Conservation (phyloP, 345 rosid species). For the Salix arbutifolia region DNA sequence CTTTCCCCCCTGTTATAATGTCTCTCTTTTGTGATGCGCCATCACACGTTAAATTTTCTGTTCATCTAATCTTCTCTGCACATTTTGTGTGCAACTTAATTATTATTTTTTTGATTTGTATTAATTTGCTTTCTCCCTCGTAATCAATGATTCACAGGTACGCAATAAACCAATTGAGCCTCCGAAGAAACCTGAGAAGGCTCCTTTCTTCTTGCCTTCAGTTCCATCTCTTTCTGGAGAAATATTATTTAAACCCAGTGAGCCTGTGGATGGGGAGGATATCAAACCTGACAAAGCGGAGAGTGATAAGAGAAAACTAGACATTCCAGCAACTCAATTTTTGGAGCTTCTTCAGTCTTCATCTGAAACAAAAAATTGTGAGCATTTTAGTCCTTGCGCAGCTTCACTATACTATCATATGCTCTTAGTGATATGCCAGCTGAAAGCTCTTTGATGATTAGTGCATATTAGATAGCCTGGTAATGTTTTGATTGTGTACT, state of each 20-base stretch:
- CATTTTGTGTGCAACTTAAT: neutral
- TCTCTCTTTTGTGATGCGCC: neutral
- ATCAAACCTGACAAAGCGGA: slow-evolving; percentile 27
- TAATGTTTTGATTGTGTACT: slow-evolving; percentile 16
- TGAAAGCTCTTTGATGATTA: neutral
- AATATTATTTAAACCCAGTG: slow-evolving; percentile 63
- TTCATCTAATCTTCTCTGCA: neutral
- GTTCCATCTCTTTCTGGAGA: slow-evolving; percentile 85
- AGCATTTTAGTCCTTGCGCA: slow-evolving; percentile 18
- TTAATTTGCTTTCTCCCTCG: neutral
- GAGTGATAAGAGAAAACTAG: slow-evolving; percentile 30
- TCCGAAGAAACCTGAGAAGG: slow-evolving; percentile 81
- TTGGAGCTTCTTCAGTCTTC: slow-evolving; percentile 57
- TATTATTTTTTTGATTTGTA: neutral
- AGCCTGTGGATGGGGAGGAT: slow-evolving; percentile 34
- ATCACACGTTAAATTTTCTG: too few species aligned
- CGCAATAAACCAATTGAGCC: slow-evolving; percentile 94
- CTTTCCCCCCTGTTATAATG: neutral
- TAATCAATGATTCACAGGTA: slow-evolving; percentile 32
- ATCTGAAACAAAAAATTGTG: slow-evolving; percentile 54
- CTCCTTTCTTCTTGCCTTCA: slow-evolving; percentile 91
- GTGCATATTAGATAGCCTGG: neutral
- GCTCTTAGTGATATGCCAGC: neutral
- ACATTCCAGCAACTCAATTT: slow-evolving; percentile 42
- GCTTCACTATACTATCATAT: neutral